These are phyloP conservation scores for Beta macrorhiza DNA, from an alignment of 179 eudicot genomes.

Conservation along the genomic window DNA sequence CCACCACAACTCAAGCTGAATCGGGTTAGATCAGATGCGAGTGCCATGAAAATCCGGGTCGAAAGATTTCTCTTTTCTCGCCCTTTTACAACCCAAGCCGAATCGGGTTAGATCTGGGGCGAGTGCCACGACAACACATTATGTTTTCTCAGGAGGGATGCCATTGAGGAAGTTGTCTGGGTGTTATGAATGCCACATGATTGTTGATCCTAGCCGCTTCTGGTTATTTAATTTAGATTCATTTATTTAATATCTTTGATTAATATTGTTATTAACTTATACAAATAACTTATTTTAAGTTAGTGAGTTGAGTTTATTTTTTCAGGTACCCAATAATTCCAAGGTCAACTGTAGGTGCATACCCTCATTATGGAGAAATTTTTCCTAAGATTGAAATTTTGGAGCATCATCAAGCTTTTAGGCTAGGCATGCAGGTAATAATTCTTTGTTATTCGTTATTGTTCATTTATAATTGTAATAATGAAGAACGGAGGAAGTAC, in stretches of 20 bases:
- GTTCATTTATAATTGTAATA: too few species aligned
- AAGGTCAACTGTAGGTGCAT: constrained; percentile 71
- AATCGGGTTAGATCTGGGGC: constrained; percentile 40
- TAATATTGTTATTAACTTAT: too few species aligned
- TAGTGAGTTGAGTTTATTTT: not conserved
- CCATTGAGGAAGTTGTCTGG: constrained; percentile 84
- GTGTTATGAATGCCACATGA: constrained; percentile 81
- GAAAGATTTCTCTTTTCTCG: too few species aligned
- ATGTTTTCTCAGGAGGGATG: constrained; percentile 54
- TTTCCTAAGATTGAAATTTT: constrained; percentile 82
- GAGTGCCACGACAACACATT: constrained; percentile 15
- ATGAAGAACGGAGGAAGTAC: too few species aligned
- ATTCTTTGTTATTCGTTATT: too few species aligned
- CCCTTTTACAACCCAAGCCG: constrained; percentile 12
- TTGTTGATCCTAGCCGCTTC: constrained; percentile 86
- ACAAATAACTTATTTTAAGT: too few species aligned
- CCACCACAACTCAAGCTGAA: too few species aligned
- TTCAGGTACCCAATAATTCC: constrained; percentile 69
- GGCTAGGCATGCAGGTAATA: constrained; percentile 74
- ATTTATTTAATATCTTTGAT: too few species aligned
- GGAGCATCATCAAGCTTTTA: constrained; percentile 76
- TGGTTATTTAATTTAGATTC: not conserved
- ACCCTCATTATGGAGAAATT: constrained; percentile 89
- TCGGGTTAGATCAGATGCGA: too few species aligned
- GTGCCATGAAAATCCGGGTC: too few species aligned